These are phyloP conservation scores for Aspergillus campestris DNA, from an alignment of 495 filamentous ascomycete genomes.

Conservation along the genomic window DNA sequence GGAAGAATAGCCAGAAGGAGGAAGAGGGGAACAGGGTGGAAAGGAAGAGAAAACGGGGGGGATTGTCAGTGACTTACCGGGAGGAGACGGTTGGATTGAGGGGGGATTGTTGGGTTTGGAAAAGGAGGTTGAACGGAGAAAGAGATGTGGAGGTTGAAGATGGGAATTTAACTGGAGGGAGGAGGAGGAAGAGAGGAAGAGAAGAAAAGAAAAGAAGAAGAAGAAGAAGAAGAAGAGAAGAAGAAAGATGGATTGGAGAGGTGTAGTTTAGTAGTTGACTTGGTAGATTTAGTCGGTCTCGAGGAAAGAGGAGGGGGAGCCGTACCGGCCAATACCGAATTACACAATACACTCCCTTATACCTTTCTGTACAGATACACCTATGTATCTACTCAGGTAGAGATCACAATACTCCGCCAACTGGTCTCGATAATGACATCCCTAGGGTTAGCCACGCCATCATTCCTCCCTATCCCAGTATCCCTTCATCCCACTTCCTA, in stretches of 20 bases:
- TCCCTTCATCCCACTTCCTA: too few relatives aligned
- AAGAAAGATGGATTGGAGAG: conserved; percentile 8
- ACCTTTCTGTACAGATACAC: too few relatives aligned
- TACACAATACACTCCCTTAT: too few relatives aligned
- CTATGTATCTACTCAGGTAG: too few relatives aligned
- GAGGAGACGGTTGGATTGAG: not conserved
- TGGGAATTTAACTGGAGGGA: conserved; percentile 3
- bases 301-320: too few relatives aligned
- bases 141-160: conserved; percentile 14
- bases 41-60: not conserved
- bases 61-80: not conserved
- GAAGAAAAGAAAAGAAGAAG: not conserved
- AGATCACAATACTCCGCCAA: too few relatives aligned
- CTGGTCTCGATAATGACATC: too few relatives aligned
- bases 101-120: not conserved
- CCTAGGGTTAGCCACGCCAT: too few relatives aligned
- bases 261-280: conserved; percentile 22
- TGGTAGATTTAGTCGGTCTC: conserved; percentile 5
- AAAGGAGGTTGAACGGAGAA: conserved; percentile 1
- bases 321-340: too few relatives aligned
- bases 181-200: conserved; percentile 5
- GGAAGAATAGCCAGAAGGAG: not conserved
- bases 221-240: conserved; percentile 12
- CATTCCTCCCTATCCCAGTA: too few relatives aligned
- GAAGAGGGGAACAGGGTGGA: conserved; percentile 5